Percentiles rank a stretch among this genome's conserved stretches.
phyloP scores from a whole-genome alignment of 1,284 basidiomycete genomes.

The Hypsizygus ulmarius region DNA sequence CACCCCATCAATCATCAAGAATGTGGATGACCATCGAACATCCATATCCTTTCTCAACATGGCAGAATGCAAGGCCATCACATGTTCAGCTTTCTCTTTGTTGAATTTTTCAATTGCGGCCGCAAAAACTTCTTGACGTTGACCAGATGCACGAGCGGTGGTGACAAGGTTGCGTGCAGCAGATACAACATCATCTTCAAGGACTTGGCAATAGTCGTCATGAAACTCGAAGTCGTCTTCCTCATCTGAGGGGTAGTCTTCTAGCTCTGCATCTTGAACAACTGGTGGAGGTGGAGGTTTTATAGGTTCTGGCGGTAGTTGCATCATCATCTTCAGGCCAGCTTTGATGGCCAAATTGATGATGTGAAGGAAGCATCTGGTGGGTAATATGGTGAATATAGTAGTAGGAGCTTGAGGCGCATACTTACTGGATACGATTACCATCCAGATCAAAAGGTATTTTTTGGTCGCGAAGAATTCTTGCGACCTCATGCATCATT shows the following conservation, averaged over 20 bases:
- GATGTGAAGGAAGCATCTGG: slow-evolving; percentile 35
- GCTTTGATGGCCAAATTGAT: slow-evolving; percentile 31
- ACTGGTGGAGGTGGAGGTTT: too few species aligned
- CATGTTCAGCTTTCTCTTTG: slow-evolving; percentile 3
- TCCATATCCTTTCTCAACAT: slow-evolving; percentile 26
- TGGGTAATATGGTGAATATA: neutral
- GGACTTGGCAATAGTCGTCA: slow-evolving; percentile 14
- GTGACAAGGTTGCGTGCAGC: slow-evolving; percentile 21
- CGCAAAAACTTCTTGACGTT: slow-evolving; percentile 23
- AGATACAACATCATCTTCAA: slow-evolving; percentile 24
- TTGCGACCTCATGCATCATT: slow-evolving; percentile 20
- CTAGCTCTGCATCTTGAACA: neutral
- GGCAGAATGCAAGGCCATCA: neutral
- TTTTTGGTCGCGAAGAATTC: slow-evolving; percentile 2
- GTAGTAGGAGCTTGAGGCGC: too few species aligned
- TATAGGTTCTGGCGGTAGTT: too few species aligned
- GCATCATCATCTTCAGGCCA: slow-evolving; percentile 19
- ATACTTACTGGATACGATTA: slow-evolving; percentile 19
- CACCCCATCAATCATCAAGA: slow-evolving; percentile 30
- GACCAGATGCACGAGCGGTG: slow-evolving; percentile 23
- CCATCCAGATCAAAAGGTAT: slow-evolving; percentile 22
- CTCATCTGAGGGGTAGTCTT: slow-evolving; percentile 1
- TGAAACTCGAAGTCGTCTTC: neutral
- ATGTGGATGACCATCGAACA: slow-evolving; percentile 29
- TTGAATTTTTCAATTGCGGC: slow-evolving; percentile 22